Conservation (phyloP, 1,284 basidiomycete species). For the Phellopilus nigrolimitatus region DNA sequence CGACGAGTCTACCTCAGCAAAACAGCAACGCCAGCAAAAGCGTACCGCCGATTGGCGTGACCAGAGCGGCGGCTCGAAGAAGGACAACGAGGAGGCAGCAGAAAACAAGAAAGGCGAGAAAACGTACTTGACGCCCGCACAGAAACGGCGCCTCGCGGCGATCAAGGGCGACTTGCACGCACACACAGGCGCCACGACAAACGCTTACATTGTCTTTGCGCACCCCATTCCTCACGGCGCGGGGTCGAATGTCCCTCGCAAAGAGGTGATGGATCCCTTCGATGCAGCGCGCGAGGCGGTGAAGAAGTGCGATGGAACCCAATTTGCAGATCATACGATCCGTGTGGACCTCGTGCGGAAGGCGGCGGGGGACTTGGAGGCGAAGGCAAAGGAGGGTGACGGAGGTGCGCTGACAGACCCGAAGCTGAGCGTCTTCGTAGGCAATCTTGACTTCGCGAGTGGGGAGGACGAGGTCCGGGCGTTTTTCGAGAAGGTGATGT, state of each 20-base stretch:
- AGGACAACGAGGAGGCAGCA: slow-evolving; percentile 36
- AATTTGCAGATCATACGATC: slow-evolving; percentile 72
- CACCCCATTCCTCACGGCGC: slow-evolving; percentile 46
- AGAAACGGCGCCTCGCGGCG: slow-evolving; percentile 94
- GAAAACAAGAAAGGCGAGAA: slow-evolving; percentile 48
- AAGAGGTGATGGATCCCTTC: slow-evolving; percentile 60
- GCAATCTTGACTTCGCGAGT: slow-evolving; percentile 88
- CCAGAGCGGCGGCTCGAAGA: slow-evolving; percentile 28
- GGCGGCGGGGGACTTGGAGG: too few relatives aligned
- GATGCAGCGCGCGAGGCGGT: slow-evolving; percentile 65
- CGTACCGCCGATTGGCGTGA: slow-evolving; percentile 68
- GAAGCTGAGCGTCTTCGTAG: slow-evolving; percentile 86
- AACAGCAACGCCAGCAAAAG: slow-evolving; percentile 48
- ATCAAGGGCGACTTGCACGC: slow-evolving; percentile 86
- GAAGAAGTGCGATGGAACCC: slow-evolving; percentile 61
- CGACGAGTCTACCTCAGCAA: slow-evolving; percentile 28
- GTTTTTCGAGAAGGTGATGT: slow-evolving; percentile 82
- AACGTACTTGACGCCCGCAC: slow-evolving; percentile 69
- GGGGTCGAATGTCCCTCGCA: slow-evolving; percentile 54
- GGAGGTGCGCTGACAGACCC: slow-evolving; percentile 47
- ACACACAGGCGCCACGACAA: slow-evolving; percentile 59
- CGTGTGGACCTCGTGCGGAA: slow-evolving; percentile 67
- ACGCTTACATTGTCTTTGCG: slow-evolving; percentile 87
- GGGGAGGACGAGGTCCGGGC: slow-evolving; percentile 86
- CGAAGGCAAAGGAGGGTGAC: slow-evolving; percentile 13